Conservation (phyloP, 768 basidiomycete genomes). For the Mrakia frigida region DNA sequence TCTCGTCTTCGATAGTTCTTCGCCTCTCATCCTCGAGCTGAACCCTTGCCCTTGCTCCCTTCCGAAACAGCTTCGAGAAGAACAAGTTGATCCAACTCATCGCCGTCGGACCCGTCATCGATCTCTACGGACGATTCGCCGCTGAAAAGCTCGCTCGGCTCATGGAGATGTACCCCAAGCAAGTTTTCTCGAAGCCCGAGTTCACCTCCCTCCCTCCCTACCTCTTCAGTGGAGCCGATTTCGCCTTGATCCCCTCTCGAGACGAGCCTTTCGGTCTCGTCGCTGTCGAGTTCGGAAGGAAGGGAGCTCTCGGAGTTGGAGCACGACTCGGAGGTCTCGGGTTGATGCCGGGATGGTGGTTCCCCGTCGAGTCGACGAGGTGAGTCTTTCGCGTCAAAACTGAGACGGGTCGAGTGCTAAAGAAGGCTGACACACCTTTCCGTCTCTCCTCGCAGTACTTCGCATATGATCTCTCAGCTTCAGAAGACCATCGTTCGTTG, state of each 20-base stretch:
- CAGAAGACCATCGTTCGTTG: slow-evolving; percentile 67
- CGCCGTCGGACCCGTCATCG: slow-evolving; percentile 88
- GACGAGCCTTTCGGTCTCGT: slow-evolving; percentile 96
- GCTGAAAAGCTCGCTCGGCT: slow-evolving; percentile 87
- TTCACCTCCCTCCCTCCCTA: slow-evolving; percentile 91
- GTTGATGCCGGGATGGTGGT: slow-evolving; percentile 99
- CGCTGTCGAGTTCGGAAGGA: slow-evolving; percentile 92
- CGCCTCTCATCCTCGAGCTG: too few relatives aligned
- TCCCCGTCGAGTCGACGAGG: slow-evolving; percentile 79
- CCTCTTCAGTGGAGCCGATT: slow-evolving; percentile 90
- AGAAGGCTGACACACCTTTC: not conserved
- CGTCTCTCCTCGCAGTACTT: slow-evolving; percentile 51
- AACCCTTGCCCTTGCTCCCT: too few relatives aligned
- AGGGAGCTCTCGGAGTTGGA: slow-evolving; percentile 93
- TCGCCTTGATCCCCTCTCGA: slow-evolving; percentile 89
- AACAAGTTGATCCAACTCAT: slow-evolving; percentile 79
- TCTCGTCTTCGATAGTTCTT: too few relatives aligned
- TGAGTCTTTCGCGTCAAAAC: not conserved
- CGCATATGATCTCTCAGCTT: slow-evolving; percentile 86
- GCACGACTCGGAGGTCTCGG: slow-evolving; percentile 89
- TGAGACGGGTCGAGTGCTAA: not conserved
- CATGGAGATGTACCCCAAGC: slow-evolving; percentile 91
- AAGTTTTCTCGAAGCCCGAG: slow-evolving; percentile 90
- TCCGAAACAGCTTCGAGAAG: slow-evolving; percentile 57
- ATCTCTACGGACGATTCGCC: slow-evolving; percentile 89